These are phyloP conservation scores for Pseudopediastrum boryanum DNA, from an alignment of 139 green algal genomes.

Conservation along the genomic window DNA sequence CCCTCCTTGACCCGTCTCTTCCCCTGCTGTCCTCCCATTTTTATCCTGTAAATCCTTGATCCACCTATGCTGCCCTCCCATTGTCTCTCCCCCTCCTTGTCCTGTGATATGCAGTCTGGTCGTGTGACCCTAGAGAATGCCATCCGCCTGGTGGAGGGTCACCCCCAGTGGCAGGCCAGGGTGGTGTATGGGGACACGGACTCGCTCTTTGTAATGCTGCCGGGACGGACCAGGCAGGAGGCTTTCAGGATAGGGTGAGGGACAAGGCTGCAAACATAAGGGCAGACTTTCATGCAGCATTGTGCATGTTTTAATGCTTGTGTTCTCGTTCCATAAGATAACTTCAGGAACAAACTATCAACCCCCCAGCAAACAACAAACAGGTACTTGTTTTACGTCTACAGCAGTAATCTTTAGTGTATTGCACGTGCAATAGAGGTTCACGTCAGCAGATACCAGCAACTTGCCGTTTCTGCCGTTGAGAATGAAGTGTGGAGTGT, in stretches of 20 bases:
- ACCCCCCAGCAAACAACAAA: too few relatives aligned
- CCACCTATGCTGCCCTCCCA: background rate
- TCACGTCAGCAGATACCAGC: too few relatives aligned
- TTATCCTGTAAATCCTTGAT: too few relatives aligned
- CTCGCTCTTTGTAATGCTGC: conserved; percentile 93
- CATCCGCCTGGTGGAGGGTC: conserved; percentile 79
- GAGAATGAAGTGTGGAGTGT: too few relatives aligned
- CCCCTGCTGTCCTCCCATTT: too few relatives aligned
- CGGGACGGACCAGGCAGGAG: conserved; percentile 72
- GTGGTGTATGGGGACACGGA: conserved; percentile 91
- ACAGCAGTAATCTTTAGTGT: too few relatives aligned
- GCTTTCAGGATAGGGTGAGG: conserved; percentile 81
- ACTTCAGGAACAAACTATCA: too few relatives aligned
- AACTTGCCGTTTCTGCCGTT: too few relatives aligned
- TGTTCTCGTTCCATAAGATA: too few relatives aligned
- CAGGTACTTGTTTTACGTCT: too few relatives aligned
- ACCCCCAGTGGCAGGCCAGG: conserved; percentile 62
- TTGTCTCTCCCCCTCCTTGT: conserved; percentile 12
- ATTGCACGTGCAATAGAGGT: too few relatives aligned
- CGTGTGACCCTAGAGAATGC: conserved; percentile 89
- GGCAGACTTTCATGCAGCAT: background rate
- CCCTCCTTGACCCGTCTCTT: too few relatives aligned
- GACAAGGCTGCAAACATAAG: background rate
- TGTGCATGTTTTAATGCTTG: background rate
- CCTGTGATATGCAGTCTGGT: conserved; percentile 79